phyloP scores from a whole-genome alignment of 768 basidiomycete species.

The Omphalotus guepiniiformis region DNA sequence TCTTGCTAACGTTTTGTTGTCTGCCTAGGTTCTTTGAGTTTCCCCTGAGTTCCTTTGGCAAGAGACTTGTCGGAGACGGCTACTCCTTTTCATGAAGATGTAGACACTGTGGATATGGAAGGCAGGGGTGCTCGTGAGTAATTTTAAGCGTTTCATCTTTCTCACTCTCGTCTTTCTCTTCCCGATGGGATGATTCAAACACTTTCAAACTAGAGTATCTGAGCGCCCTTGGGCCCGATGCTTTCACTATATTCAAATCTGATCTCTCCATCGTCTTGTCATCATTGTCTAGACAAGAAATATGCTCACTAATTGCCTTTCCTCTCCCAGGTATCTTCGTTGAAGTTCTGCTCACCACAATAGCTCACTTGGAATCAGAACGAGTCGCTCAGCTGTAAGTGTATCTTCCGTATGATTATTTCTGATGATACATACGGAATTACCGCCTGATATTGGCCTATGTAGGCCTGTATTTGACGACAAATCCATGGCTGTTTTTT shows the following conservation, averaged over 20 bases:
- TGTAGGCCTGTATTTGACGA: conserved; percentile 52
- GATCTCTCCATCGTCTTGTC: neutral
- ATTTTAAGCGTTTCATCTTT: conserved; percentile 14
- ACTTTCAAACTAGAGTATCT: conserved; percentile 93
- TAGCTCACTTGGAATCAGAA: neutral
- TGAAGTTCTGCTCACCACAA: neutral
- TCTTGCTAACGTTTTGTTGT: conserved; percentile 1
- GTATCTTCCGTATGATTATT: conserved; percentile 14
- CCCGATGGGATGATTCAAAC: conserved; percentile 50
- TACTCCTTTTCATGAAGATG: no score
- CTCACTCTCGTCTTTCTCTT: conserved; percentile 2
- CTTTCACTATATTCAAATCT: conserved; percentile 44
- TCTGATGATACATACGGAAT: conserved; percentile 71
- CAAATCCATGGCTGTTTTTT: conserved; percentile 80
- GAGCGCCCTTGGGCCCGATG: conserved; percentile 68
- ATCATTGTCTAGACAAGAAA: neutral
- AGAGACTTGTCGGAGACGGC: neutral
- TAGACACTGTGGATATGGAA: no score
- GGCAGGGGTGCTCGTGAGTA: neutral
- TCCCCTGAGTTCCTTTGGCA: neutral
- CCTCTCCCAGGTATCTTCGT: neutral
- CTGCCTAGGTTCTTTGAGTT: neutral
- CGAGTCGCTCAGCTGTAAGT: no score
- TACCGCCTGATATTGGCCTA: conserved; percentile 71
- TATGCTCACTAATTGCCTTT: neutral